These are phyloP conservation scores for Ceratobasidium sp. DNA, from an alignment of 1,284 basidiomycete genomes.

Conservation along the genomic window DNA sequence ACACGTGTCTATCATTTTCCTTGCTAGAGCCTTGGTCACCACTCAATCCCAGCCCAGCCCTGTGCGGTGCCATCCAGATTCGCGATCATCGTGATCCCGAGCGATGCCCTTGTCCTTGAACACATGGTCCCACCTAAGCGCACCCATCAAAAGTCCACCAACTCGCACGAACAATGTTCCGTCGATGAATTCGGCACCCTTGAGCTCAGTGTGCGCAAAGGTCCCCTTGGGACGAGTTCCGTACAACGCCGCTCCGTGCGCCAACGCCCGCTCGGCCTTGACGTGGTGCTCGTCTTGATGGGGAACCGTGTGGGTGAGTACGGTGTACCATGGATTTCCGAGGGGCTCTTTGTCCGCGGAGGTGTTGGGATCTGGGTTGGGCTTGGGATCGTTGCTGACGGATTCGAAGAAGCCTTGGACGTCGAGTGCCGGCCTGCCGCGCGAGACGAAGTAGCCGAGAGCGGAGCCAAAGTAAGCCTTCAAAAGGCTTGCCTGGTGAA, in stretches of 20 bases:
- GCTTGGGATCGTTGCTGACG: slow-evolving; percentile 13
- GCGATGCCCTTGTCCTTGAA: neutral
- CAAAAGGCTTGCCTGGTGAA: slow-evolving; percentile 24
- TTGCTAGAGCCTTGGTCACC: no score
- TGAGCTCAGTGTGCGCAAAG: slow-evolving; percentile 26
- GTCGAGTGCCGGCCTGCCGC: slow-evolving; percentile 35
- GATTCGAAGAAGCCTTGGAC: slow-evolving; percentile 27
- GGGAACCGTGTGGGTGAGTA: slow-evolving; percentile 31
- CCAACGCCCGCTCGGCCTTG: slow-evolving; percentile 39
- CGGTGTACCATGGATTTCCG: slow-evolving; percentile 39
- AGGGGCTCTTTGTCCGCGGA: neutral
- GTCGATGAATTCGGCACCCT: slow-evolving; percentile 37
- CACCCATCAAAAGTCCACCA: slow-evolving; percentile 36
- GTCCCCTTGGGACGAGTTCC: slow-evolving; percentile 29
- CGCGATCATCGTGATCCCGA: neutral
- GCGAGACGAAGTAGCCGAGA: slow-evolving; percentile 32
- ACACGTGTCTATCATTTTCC: no score
- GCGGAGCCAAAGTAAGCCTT: slow-evolving; percentile 26
- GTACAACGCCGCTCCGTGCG: slow-evolving; percentile 34
- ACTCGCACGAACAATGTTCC: slow-evolving; percentile 40
- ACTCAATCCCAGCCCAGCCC: slow-evolving; percentile 15
- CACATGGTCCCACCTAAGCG: slow-evolving; percentile 32
- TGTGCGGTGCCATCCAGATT: no score
- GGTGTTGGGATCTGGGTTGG: neutral
- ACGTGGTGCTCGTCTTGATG: slow-evolving; percentile 40